Base-by-base conservation (phyloP, 495 filamentous ascomycete genomes). In the Pseudomonodictys pantanalensis region DNA sequence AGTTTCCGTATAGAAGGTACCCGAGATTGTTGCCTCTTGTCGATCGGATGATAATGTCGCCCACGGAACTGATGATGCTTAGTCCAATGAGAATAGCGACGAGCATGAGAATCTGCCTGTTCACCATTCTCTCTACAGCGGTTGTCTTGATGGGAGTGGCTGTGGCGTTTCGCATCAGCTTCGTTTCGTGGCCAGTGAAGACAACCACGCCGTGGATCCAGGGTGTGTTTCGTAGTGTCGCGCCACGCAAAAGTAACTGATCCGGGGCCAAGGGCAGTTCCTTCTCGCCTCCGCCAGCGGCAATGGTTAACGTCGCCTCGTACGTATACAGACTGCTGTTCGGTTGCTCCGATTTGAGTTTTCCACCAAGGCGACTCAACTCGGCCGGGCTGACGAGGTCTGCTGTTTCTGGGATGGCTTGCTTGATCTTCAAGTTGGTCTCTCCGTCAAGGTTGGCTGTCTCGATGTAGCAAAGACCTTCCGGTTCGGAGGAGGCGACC, bases 291-390 rank as follows among this genome's bases (percentile, higher is more conserved):
- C 93, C 93, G 30, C 95, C 93, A 50, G 86, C 82, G 61, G 89
- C 86, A 81, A 97, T 89, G 1, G 91, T 97, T 71, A 99, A 72
- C 1, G 95, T 97, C 39, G 91, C 95, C 73, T 99, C 95, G 71
- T 97, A 99, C 2, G 95, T 99, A 69, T 99, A 99, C 33, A 99
- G 77, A 72, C 91, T 97, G 76, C 91, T 96, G 77, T 99, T 99
- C 18, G 95, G 95, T 72, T 97, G 95, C 73, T 99, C 95, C 25
- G 93, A 97, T 48, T 90, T 84, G 61, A 97, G 73, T 52, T 86
- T 86, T 20, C 95, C 95, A 43, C 89, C 89, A 43, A 97, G 72
- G 15, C 95, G 80, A 69, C 91, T 90, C 53, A 99, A 75, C 56
- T 97, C 93, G 56, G 79, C 84, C 9, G 91, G 86, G 65, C 88